Conservation (phyloP, 768 basidiomycete genomes). For the Naganishia friedmannii region DNA sequence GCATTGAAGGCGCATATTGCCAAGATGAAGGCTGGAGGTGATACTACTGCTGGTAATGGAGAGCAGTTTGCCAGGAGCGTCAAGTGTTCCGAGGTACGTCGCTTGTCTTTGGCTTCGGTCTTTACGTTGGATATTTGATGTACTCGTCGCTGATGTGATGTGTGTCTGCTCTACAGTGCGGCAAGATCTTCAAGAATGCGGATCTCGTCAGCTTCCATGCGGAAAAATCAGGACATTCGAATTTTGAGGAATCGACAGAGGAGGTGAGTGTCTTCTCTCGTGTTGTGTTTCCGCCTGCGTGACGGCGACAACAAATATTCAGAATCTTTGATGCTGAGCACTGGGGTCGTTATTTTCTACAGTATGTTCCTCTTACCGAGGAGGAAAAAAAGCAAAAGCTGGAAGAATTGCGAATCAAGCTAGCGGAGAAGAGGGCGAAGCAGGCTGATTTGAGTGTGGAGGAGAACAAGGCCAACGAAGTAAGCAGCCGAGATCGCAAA, state of each 20-base stretch:
- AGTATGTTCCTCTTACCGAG: conserved; percentile 92
- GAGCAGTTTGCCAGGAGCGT: conserved; percentile 32
- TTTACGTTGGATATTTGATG: neutral
- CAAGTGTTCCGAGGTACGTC: conserved; percentile 38
- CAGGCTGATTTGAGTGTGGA: conserved; percentile 72
- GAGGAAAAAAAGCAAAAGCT: conserved; percentile 84
- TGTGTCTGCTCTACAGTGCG: conserved; percentile 60
- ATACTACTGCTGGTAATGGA: conserved; percentile 11
- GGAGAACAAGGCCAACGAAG: conserved; percentile 57
- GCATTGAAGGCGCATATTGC: conserved; percentile 54
- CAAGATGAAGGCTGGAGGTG: conserved; percentile 55
- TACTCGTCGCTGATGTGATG: neutral
- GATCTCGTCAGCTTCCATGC: conserved; percentile 89
- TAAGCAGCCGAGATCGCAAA: conserved; percentile 26
- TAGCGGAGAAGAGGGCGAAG: conserved; percentile 71
- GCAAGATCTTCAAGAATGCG: conserved; percentile 80
- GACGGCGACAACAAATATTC: no score
- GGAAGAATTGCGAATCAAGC: conserved; percentile 70
- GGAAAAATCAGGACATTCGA: conserved; percentile 89
- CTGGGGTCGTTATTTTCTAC: no score
- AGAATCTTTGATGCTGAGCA: no score
- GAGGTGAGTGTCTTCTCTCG: conserved; percentile 60
- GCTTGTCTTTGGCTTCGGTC: neutral
- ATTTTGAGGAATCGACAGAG: conserved; percentile 92
- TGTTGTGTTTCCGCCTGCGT: no score